These are phyloP conservation scores for Citrus mangshanensis DNA, from an alignment of 345 rosid species.

Conservation along the genomic window DNA sequence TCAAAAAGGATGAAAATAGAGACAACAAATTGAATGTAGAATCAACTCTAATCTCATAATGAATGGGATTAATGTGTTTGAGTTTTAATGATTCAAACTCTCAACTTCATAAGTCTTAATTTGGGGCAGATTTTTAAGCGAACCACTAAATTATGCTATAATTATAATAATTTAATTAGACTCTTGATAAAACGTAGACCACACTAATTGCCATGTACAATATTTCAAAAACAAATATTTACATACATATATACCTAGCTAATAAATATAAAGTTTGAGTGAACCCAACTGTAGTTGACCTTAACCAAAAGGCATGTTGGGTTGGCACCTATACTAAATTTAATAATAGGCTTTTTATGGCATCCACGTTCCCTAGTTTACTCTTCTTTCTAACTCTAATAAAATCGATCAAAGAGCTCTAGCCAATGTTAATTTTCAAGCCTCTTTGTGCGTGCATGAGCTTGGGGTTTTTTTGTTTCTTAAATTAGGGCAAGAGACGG, in stretches of 20 bases:
- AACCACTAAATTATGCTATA: no score
- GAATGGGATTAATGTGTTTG: not conserved
- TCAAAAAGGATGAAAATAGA: not conserved
- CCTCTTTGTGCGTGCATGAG: not conserved
- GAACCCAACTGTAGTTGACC: slow-evolving; percentile 8
- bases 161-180: no score
- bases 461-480: not conserved
- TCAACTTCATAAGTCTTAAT: no score
- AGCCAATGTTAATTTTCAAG: not conserved
- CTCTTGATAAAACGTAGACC: no score
- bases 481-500: not conserved
- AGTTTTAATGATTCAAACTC: no score
- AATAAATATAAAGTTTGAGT: not conserved
- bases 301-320: slow-evolving; percentile 8
- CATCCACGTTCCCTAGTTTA: not conserved
- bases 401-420: not conserved
- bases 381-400: not conserved
- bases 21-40: not conserved
- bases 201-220: no score
- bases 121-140: no score
- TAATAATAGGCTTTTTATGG: not conserved
- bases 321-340: not conserved
- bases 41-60: not conserved
- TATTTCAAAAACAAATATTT: no score
- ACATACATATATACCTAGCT: not conserved